phyloP scores from a whole-genome alignment of 1,284 basidiomycete genomes.

The Ustilago esculenta region DNA sequence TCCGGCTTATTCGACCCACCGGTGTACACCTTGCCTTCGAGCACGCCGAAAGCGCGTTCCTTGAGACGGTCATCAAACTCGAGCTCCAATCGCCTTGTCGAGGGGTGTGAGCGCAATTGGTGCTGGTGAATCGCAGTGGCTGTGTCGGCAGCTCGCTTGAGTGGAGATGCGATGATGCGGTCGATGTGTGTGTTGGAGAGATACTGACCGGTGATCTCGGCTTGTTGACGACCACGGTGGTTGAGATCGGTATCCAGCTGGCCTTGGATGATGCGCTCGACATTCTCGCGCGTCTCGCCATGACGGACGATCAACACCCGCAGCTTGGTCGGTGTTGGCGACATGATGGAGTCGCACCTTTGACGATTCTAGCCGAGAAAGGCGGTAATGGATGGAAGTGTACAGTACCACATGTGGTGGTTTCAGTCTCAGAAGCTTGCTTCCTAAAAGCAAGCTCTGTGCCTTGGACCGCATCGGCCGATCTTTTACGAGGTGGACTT shows the following conservation, averaged over 20 bases:
- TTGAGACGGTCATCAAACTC: slow-evolving; percentile 55
- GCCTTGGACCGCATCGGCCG: no score
- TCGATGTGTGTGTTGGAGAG: slow-evolving; percentile 49
- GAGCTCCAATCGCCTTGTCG: neutral
- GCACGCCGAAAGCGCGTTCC: slow-evolving; percentile 60
- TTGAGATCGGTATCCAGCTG: slow-evolving; percentile 64
- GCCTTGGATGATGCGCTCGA: slow-evolving; percentile 63
- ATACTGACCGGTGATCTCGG: slow-evolving; percentile 45
- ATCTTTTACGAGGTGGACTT: no score
- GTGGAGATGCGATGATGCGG: slow-evolving; percentile 57
- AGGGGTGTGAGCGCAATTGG: no score
- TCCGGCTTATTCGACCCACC: slow-evolving; percentile 47
- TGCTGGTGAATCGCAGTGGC: slow-evolving; percentile 28
- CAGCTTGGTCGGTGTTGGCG: slow-evolving; percentile 9
- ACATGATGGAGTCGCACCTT: no score
- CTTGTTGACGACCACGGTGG: slow-evolving; percentile 51
- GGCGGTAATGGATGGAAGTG: no score
- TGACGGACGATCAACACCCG: slow-evolving; percentile 61
- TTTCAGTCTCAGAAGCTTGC: no score
- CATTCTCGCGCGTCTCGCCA: slow-evolving; percentile 64
- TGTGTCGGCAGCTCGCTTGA: slow-evolving; percentile 51
- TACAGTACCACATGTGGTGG: no score
- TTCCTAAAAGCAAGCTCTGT: no score
- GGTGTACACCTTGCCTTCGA: slow-evolving; percentile 57
- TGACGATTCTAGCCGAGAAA: no score